Evolutionary conservation across 257 asterid species (phyloP).

Genomic region (Ocimum tenuiflorum): DNA sequence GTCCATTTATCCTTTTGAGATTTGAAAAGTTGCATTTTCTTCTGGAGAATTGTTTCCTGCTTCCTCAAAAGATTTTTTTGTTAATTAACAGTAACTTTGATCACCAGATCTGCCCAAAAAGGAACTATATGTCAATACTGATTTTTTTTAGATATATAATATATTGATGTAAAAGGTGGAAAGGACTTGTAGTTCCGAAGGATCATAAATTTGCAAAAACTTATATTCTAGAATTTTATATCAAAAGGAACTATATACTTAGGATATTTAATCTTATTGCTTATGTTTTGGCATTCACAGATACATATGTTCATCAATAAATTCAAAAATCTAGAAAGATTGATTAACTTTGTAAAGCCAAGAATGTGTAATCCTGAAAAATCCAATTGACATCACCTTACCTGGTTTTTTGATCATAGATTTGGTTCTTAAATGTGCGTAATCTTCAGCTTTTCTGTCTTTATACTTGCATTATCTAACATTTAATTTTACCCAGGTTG

Average conservation of each 20-base stretch:
- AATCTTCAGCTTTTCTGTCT: background rate
- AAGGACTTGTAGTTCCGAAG: background rate
- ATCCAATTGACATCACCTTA: constrained; percentile 4
- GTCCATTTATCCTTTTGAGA: background rate
- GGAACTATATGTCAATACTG: background rate
- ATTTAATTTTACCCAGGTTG: constrained; percentile 44
- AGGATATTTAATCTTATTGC: background rate
- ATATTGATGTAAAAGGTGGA: background rate
- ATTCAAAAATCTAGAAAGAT: background rate
- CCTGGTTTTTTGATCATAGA: constrained; percentile 3
- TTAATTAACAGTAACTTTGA: background rate
- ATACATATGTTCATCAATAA: too few species aligned
- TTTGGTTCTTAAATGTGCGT: background rate
- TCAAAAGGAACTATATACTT: background rate
- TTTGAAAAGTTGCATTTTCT: background rate
- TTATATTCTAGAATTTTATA: background rate
- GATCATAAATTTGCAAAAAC: background rate
- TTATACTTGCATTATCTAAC: background rate
- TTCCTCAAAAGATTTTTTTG: background rate
- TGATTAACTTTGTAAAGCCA: too few species aligned
- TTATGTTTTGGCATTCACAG: background rate
- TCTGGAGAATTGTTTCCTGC: background rate
- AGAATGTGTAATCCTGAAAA: background rate
- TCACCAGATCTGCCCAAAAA: too few species aligned
- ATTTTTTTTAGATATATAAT: background rate